These are phyloP conservation scores for Saccharomycopsis phalli DNA, from an alignment of 1,139 yeast species.

Conservation along the genomic window DNA sequence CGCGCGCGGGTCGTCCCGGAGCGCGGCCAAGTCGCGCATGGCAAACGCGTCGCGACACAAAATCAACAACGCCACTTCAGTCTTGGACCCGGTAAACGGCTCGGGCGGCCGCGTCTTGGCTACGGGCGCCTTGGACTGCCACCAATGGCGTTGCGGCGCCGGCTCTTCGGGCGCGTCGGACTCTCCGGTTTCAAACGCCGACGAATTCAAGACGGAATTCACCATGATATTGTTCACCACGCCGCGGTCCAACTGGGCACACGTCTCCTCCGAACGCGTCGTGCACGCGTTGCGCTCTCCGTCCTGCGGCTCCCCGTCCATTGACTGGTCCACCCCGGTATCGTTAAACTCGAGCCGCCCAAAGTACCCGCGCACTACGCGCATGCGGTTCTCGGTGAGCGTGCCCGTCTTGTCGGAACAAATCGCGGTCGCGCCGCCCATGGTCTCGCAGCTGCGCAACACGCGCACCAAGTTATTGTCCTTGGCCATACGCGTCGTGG, in stretches of 20 bases:
- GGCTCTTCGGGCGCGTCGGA: conserved; percentile 24
- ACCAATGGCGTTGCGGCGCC: conserved; percentile 8
- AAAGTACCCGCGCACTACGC: conserved; percentile 68
- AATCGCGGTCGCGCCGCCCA: conserved; percentile 97
- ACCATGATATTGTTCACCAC: conserved; percentile 38
- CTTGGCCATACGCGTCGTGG: conserved; percentile 95
- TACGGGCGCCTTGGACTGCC: conserved; percentile 11
- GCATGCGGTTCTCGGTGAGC: conserved; percentile 85
- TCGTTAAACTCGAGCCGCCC: conserved; percentile 43
- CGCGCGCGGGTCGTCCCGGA: conserved; percentile 30
- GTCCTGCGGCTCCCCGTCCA: conserved; percentile 24
- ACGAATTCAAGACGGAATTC: conserved; percentile 70
- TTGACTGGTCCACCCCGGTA: conserved; percentile 24
- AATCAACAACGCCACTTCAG: conserved; percentile 80
- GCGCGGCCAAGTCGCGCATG: conserved; percentile 32
- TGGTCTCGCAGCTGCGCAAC: conserved; percentile 88
- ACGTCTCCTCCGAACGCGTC: conserved; percentile 29
- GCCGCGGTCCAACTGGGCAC: conserved; percentile 28
- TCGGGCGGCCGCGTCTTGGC: conserved; percentile 33
- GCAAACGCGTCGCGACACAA: conserved; percentile 54
- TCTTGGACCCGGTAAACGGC: conserved; percentile 81
- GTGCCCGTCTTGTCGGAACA: conserved; percentile 98
- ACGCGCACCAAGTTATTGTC: conserved; percentile 96
- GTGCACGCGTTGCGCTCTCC: conserved; percentile 5
- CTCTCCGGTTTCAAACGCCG: conserved; percentile 71